Evolutionary conservation across 1,139 yeast genomes (phyloP).

Genomic region (Sugiyamaella xylanicola): DNA sequence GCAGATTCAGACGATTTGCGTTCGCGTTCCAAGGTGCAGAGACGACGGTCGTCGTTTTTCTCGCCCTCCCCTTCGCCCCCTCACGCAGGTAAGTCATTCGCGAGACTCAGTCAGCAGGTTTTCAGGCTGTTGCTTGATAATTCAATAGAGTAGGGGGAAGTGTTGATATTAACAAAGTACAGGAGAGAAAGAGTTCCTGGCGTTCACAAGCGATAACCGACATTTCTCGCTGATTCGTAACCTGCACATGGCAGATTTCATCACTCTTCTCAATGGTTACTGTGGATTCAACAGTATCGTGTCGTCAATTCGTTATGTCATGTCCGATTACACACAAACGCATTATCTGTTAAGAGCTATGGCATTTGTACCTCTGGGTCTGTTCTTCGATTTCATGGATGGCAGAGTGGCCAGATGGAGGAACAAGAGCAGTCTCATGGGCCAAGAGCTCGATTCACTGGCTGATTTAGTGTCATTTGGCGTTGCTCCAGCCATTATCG

Average conservation of each 20-base stretch:
- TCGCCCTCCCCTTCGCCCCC: slow-evolving; percentile 46
- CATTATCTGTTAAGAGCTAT: slow-evolving; percentile 85
- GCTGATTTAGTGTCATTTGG: slow-evolving; percentile 94
- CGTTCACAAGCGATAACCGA: slow-evolving; percentile 75
- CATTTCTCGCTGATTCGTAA: slow-evolving; percentile 49
- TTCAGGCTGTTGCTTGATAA: slow-evolving; percentile 3
- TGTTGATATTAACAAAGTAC: slow-evolving; percentile 3
- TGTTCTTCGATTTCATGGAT: slow-evolving; percentile 93
- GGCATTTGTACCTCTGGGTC: slow-evolving; percentile 81
- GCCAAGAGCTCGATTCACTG: slow-evolving; percentile 93
- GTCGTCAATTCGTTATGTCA: slow-evolving; percentile 72
- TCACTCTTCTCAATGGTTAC: slow-evolving; percentile 79
- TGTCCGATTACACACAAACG: slow-evolving; percentile 27
- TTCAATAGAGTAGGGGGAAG: no score
- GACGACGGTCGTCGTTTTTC: slow-evolving; percentile 41
- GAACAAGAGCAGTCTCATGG: slow-evolving; percentile 90
- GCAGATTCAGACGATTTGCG: neutral
- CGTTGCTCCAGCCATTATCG: slow-evolving; percentile 91
- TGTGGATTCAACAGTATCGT: slow-evolving; percentile 87
- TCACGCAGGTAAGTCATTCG: slow-evolving; percentile 25
- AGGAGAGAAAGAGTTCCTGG: slow-evolving; percentile 69
- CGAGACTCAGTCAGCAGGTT: no score
- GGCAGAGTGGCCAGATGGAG: slow-evolving; percentile 96
- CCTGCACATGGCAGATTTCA: slow-evolving; percentile 92
- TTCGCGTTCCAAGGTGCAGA: slow-evolving; percentile 13